Base-by-base conservation (phyloP, 768 basidiomycete genomes). In the Favolaschia claudopus region DNA sequence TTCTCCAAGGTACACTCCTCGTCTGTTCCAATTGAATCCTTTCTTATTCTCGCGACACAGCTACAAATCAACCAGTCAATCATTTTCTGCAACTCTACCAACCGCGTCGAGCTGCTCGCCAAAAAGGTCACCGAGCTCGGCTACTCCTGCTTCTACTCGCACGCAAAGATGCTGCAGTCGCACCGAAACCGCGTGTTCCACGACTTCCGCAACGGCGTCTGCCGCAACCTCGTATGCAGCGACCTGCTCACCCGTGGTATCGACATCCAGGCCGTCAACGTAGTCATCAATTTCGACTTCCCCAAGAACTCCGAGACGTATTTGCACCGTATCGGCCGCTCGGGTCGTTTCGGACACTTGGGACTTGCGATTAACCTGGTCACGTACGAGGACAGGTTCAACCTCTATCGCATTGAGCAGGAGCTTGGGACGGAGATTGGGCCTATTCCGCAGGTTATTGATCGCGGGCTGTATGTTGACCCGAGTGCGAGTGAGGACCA, bases 1-100 rank as follows among this genome's bases (percentile, higher is more conserved):
- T 99, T 99, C 85, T 96, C 95, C 69, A 98, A 98, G 85, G 95
- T 95, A 51, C 57, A 79, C 65, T 28, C 46, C 29, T 7, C 29
- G 7, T 14, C 17, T 6, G 32, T 32, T 53, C 19, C n/a, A 37
- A 4, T 33, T 34, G n/a, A n/a, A n/a, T 15, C 15, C 32, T 24
- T 27, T 55, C 48, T 44, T 58, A 60, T 28, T 64, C 46, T 19
- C 19, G 37, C 43, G 55, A 33, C 56, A 13, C 72, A 98, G 94
- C 87, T 99, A 47, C 96, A 99, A 96, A 99, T 99, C 83, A 99
- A 99, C 79, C 96, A 99, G 79, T 98, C 96, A 58, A 99, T 99
- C 79, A 99, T 99, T 73, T 99, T 99, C 79, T 99, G 96, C 80
- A 99, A 99, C 83, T 98, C 96, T 64, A 99, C 96, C 70, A 97